Conservation (phyloP, 1,284 basidiomycete species). For the Wolfiporia cocos region DNA sequence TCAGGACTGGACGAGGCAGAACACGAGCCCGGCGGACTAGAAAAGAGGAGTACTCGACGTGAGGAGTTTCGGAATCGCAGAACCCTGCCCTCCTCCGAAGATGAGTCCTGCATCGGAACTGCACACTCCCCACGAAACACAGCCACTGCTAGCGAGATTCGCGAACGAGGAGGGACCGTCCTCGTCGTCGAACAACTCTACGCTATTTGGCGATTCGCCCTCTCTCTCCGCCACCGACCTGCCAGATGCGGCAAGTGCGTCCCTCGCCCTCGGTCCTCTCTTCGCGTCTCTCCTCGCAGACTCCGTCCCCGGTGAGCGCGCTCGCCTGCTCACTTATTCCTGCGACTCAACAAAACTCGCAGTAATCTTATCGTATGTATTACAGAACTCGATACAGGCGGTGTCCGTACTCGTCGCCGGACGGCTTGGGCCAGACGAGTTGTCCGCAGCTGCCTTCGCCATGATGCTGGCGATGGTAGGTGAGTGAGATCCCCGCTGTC, state of each 20-base stretch:
- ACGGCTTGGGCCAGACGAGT: conserved; percentile 58
- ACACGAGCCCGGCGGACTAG: neutral
- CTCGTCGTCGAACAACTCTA: conserved; percentile 6
- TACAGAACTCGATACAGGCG: conserved; percentile 72
- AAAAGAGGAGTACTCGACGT: neutral
- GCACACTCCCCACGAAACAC: conserved; percentile 12
- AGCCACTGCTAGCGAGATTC: conserved; percentile 19
- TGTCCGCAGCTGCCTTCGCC: conserved; percentile 66
- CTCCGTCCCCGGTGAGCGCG: conserved; percentile 46
- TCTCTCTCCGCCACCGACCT: conserved; percentile 12
- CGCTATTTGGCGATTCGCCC: conserved; percentile 11
- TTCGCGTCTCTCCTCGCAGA: conserved; percentile 43
- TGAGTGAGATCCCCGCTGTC: conserved; percentile 32
- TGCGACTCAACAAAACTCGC: neutral
- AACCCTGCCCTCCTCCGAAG: neutral
- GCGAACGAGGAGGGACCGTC: neutral
- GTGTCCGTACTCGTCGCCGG: conserved; percentile 56
- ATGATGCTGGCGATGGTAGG: conserved; percentile 75
- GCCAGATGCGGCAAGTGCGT: conserved; percentile 14
- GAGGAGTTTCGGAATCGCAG: neutral
- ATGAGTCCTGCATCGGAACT: conserved; percentile 3
- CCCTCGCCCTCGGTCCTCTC: conserved; percentile 31
- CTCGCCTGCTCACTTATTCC: neutral
- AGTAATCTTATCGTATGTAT: conserved; percentile 44
- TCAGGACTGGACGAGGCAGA: conserved; percentile 5